Base-by-base conservation (phyloP, 176 grass and related monocot genomes). In the Aegilops speltoides region DNA sequence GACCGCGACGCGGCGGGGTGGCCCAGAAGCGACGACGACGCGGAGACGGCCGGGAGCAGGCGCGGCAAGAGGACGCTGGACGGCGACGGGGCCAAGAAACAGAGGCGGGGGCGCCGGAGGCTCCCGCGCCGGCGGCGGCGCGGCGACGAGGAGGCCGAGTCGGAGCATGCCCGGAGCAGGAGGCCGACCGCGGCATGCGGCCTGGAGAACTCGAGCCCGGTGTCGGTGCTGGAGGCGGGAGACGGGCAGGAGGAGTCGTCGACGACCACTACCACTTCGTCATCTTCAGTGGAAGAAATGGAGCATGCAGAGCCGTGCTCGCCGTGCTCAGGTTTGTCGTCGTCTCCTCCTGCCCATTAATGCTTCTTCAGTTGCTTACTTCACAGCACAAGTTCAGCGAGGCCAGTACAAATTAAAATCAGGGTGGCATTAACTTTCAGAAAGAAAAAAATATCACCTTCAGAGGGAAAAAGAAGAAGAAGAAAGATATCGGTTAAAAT, bases 171-270 rank as follows among this genome's bases (percentile, higher is more conserved):
- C 57, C 12, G 26, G 73, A 76, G 59, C 57, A 78, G 64, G 64
- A 80, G 41, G 24, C 24, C 23, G 59, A 7, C 34, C 8, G 65
- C 59, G 11, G 5, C 24, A 15, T 86, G 79, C 65, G 82, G 24
- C 37, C 29, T 31, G 82, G 63, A 83, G 56, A 62, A 79, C 74
- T 86, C 91, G 2, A 98, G 96, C 83, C 96, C 96, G 60, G 93
- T 95, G 86, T 95, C 96, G n/a, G 96, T 98, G 69, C 78, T 98
- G 38, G 73, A 92, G 46, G 68, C 76, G 40, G 76, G 83, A 19
- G 79, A 89, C 4, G 46, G 33, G 19, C 75, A 77, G 1, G 89
- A 89, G 7, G 80, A 82, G 36, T 41, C 22, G 13, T 86, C 61
- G 14, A 84, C 89, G 57, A 57, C 79, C 54, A 90, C 84, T 9